Base-by-base conservation (phyloP, 176 grass and related monocot genomes). In the Aegilops tauschii region DNA sequence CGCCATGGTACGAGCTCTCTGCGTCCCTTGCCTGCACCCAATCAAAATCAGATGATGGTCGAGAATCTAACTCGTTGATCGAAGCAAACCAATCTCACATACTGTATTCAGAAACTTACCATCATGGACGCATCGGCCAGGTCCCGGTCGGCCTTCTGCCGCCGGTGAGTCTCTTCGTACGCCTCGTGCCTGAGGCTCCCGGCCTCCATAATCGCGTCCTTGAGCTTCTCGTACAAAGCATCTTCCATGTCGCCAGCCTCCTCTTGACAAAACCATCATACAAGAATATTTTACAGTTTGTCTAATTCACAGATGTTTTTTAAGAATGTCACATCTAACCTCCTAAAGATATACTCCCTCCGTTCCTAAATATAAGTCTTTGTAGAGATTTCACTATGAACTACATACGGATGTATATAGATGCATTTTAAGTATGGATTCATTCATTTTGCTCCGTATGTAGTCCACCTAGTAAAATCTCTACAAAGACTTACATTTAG, bases 141-240 rank as follows among this genome's bases (percentile, higher is more conserved):
- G 36, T 93, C 91, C 23, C 89, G 85, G 66, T 93, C 94, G 16
- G 91, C 89, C 80, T 88, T 93, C 84, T 93, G 94, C 68, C 94
- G 94, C 73, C 87, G 84, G 12, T 89, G 76, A 23, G 82, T 69
- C 86, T 90, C 91, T 65, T 95, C 91, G 16, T 93, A 91, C 9
- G 87, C 91, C 77, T 95, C 94, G 1, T 34, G 73, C 73, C 73
- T 91, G 4, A 93, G 76, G 78, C 76, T 89, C 58, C 91, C 81
- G 5, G 84, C 89, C 62, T 95, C 94, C 70, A 49, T 16, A 76
- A 95, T 28, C 12, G 71, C 89, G 59, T 74, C 81, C 42, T 78
- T 93, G 1, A 95, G 73, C 12, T 84, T 90, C 21, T 91, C 84
- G 16, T 76, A 87, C 9, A 90, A 74, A 23, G 76, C 83, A 21